phyloP scores from a whole-genome alignment of 2,329 filamentous ascomycete species.

The Ophiostoma ulmi region DNA sequence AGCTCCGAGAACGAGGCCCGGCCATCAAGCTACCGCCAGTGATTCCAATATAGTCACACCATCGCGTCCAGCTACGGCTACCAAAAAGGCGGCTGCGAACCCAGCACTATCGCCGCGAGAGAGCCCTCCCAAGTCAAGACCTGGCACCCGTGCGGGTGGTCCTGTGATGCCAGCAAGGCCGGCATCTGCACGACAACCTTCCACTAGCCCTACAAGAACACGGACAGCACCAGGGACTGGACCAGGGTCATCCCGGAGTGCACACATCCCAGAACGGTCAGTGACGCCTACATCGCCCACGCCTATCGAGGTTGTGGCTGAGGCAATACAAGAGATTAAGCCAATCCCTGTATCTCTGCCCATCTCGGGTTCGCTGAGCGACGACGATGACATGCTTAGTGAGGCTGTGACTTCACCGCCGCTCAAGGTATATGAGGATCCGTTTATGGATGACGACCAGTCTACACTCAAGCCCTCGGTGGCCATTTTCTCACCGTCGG shows the following conservation, averaged over 20 bases:
- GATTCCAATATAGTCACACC: slow-evolving; percentile 49
- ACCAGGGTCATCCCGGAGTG: background rate
- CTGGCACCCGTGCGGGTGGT: slow-evolving; percentile 13
- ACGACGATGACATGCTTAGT: slow-evolving; percentile 20
- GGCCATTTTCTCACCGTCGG: slow-evolving; percentile 42
- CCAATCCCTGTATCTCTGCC: background rate
- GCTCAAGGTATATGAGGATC: slow-evolving; percentile 59
- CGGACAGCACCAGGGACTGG: background rate
- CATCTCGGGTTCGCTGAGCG: background rate
- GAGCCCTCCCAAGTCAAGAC: slow-evolving; percentile 35
- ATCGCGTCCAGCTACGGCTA: slow-evolving; percentile 34
- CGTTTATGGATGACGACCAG: slow-evolving; percentile 46
- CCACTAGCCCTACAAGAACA: slow-evolving; percentile 16
- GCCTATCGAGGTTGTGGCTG: slow-evolving; percentile 7
- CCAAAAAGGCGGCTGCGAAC: slow-evolving; percentile 26
- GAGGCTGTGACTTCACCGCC: slow-evolving; percentile 35
- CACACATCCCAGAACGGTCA: slow-evolving; percentile 2
- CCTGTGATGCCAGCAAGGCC: slow-evolving; percentile 12
- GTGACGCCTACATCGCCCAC: slow-evolving; percentile 21
- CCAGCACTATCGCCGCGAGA: slow-evolving; percentile 22
- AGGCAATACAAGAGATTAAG: background rate
- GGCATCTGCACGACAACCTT: background rate
- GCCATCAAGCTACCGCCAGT: slow-evolving; percentile 46
- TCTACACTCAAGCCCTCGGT: slow-evolving; percentile 43
- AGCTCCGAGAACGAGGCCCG: slow-evolving; percentile 42